These are phyloP conservation scores for Canavalia ensiformis DNA, from an alignment of 306 rosid genomes.

Conservation along the genomic window DNA sequence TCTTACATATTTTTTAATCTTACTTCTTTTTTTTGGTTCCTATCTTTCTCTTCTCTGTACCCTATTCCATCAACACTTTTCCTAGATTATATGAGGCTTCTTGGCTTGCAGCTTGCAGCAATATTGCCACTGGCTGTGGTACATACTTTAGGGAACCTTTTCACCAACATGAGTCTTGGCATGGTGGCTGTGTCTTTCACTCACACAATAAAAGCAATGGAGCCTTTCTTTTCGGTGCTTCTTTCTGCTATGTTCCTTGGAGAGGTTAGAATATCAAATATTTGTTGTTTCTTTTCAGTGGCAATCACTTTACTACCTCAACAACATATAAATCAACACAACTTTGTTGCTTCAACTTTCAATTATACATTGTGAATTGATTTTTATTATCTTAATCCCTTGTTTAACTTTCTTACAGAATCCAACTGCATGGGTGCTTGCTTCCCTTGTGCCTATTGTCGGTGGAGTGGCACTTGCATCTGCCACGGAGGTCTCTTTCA, in stretches of 20 bases:
- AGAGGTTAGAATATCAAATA: slow-evolving; percentile 60
- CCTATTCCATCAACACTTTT: too few relatives aligned
- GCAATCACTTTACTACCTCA: too few relatives aligned
- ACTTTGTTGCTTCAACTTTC: neutral
- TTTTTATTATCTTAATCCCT: slow-evolving; percentile 29
- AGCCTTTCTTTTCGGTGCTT: slow-evolving; percentile 92
- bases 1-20: too few relatives aligned
- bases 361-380: neutral
- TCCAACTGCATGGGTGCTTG: slow-evolving; percentile 86
- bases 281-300: neutral
- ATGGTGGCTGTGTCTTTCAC: slow-evolving; percentile 96
- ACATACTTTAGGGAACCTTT: slow-evolving; percentile 88
- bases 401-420: slow-evolving; percentile 53
- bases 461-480: slow-evolving; percentile 96
- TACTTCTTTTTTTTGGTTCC: too few relatives aligned
- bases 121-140: slow-evolving; percentile 85
- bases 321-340: neutral
- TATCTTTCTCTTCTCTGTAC: too few relatives aligned
- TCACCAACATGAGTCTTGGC: slow-evolving; percentile 98
- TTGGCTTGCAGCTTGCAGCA: slow-evolving; percentile 73
- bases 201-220: slow-evolving; percentile 94
- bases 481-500: slow-evolving; percentile 88
- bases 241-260: slow-evolving; percentile 94
- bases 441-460: slow-evolving; percentile 84
- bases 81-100: neutral